Evolutionary conservation across 352 stramenopile genomes (phyloP).

Genomic region (Hyaloperonospora arabidopsidis): DNA sequence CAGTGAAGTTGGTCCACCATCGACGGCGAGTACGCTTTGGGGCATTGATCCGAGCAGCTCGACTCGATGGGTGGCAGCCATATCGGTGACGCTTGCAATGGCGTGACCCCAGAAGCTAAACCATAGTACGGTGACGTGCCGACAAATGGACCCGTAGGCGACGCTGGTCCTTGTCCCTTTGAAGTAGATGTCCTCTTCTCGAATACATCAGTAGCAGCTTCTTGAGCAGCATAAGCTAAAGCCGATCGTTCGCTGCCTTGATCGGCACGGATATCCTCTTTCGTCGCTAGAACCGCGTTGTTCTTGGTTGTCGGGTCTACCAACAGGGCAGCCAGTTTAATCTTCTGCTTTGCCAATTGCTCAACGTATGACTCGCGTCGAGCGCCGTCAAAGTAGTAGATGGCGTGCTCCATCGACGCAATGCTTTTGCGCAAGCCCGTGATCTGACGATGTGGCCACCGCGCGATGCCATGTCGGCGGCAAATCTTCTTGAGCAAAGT

Average conservation of each 20-base stretch:
- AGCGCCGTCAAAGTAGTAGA: constrained; percentile 63
- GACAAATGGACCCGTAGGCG: constrained; percentile 23
- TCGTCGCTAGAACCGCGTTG: constrained; percentile 33
- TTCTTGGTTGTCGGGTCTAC: constrained; percentile 55
- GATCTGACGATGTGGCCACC: constrained; percentile 83
- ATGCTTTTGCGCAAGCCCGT: constrained; percentile 83
- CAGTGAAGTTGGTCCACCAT: constrained; percentile 5
- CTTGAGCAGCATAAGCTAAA: not conserved
- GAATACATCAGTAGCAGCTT: too few relatives aligned
- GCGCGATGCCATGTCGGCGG: constrained; percentile 63
- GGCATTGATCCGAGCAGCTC: constrained; percentile 15
- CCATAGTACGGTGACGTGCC: constrained; percentile 15
- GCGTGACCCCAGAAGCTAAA: not conserved
- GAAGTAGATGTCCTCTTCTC: too few relatives aligned
- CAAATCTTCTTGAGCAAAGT: constrained; percentile 85
- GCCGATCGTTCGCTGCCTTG: constrained; percentile 22
- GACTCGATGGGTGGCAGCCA: constrained; percentile 10
- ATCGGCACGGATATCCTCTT: constrained; percentile 17
- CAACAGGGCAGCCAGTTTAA: constrained; percentile 58
- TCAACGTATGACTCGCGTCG: constrained; percentile 63
- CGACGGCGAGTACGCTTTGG: constrained; percentile 9
- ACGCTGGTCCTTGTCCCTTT: constrained; percentile 1
- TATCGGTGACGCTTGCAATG: constrained; percentile 15
- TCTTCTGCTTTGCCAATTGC: constrained; percentile 67
- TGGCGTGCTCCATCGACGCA: constrained; percentile 77